Conservation (phyloP, 768 basidiomycete genomes). For the Pholiota conissans region DNA sequence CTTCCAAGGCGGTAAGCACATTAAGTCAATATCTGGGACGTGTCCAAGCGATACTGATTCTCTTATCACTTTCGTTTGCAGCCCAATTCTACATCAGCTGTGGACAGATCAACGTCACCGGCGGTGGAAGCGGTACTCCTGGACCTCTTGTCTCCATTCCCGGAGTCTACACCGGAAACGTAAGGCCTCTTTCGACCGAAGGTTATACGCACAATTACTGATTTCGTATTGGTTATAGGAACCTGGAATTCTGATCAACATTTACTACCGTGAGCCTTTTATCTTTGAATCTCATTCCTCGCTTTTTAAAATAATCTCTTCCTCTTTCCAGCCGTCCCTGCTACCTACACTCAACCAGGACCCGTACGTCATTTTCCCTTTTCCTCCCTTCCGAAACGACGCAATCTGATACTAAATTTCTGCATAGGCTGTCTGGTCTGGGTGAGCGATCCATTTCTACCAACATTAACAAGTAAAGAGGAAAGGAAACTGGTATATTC, state of each 20-base stretch:
- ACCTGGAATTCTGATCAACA: conserved; percentile 24
- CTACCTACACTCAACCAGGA: conserved; percentile 22
- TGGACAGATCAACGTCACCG: conserved; percentile 39
- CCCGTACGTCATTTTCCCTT: conserved; percentile 15
- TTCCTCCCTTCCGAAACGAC: not conserved
- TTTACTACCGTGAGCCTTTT: conserved; percentile 20
- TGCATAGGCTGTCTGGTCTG: conserved; percentile 21
- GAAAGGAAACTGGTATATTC: not conserved
- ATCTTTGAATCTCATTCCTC: too few species aligned
- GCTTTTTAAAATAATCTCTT: not conserved
- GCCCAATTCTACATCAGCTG: conserved; percentile 39
- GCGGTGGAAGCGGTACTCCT: conserved; percentile 31
- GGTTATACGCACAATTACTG: not conserved
- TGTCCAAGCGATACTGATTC: not conserved
- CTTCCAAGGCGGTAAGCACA: conserved; percentile 37
- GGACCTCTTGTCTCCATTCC: conserved; percentile 23
- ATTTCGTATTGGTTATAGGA: conserved; percentile 9
- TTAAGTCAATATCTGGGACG: conserved; percentile 10
- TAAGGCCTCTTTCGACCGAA: not conserved
- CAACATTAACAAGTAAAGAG: not conserved
- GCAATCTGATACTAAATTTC: not conserved
- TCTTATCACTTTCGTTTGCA: not conserved
- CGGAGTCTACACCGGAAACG: conserved; percentile 22
- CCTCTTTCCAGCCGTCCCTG: conserved; percentile 17
- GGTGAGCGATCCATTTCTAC: conserved; percentile 5